Base-by-base conservation (phyloP, 768 basidiomycete species). In the Russula abietina region DNA sequence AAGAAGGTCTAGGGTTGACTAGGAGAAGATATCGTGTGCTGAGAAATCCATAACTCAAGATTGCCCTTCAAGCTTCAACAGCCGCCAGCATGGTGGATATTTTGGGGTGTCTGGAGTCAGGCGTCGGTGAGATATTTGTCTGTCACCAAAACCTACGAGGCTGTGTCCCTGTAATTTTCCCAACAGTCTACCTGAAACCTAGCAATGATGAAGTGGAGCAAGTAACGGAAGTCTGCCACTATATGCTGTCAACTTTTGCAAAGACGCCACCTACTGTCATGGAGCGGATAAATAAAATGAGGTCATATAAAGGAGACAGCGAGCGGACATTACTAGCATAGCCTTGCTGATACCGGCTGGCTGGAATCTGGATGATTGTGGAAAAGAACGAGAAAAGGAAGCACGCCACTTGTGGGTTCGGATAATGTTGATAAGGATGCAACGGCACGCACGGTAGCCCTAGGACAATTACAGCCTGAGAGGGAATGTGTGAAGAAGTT, bases 341-440 rank as follows among this genome's bases (percentile, higher is more conserved):
- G 33, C 24, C 41, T 46, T 51, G 43, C 32, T 36, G 50, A 45
- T 39, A 22, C 28, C 39, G 33, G 36, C 41, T 3, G 45, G 38
- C n/a, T n/a, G 22, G n/a, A n/a, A n/a, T n/a, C n/a, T n/a, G n/a
- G 17, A 33, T 57, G 55, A 24, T 32, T 52, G 59, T 45, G 41
- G 38, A 54, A 24, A 50, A 24, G 16, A 36, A 38, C 41, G n/a
- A 46, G 55, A 33, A 19, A 56, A 45, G 12, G 33, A 28, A 32
- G 30, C 28, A 58, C 57, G 61, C 61, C 57, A 62, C 57, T 53
- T 48, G 30, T 58, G 56, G 56, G 39, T 41, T 62, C 36, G 32
- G 50, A 48, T 39, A 17, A 16, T 33, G 32, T 10, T 52, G 26
- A 33, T 52, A 5, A 30, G 3, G 28, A 30, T 3, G 16, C 43